Base-by-base conservation (phyloP, 148 eudicot species). In the Spergularia bocconei region DNA sequence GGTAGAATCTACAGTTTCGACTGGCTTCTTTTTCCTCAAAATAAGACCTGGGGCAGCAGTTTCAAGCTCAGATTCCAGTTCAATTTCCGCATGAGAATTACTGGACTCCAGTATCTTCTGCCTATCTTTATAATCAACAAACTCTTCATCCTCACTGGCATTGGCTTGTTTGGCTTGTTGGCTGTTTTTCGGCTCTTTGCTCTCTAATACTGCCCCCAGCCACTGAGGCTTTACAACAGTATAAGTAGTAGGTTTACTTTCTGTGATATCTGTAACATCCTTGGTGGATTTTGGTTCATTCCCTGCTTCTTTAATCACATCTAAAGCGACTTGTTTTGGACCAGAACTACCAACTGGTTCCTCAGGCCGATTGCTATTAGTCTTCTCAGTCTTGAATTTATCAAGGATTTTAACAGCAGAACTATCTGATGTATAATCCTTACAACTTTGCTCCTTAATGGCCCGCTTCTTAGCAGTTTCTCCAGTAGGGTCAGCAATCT, bases 21-120 rank as follows among this genome's bases (percentile, higher is more conserved):
- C 89, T 64, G 84, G 87, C 86, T 92, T 92, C 75, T 88, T 84
- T 75, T 95, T 95, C 87, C 99, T 89, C 59, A 95, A 79, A 44
- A 92, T 89, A 58, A 95, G 83, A 76, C 99, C 99, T 38, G 99
- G 98, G 66, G 97, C 97, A 54, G 98, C 98, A 80, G 82, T 84
- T 82, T 89, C 99, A 75, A 96, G 78, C 69, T 82, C 89, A 15
- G 79, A 54, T 41, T 84, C 83, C 69, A 25, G 50, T 67, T 64
- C 73, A 66, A 63, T 41, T 80, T 19, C 73, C 13, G 63, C 50
- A 57, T 76, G 74, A 67, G 79, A 66, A 38, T 51, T n/a, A 66
- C 19, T 61, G 25, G 79, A 55, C 25, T 81, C 83, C 82, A 92
- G 83, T 63, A 82, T 84, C 72, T 78, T 83, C 52, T 77, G 78